Percentiles rank a stretch among this genome's conserved stretches.
Conservation (phyloP, 2,329 filamentous ascomycete genomes). For the Trichophyton verrucosum region DNA sequence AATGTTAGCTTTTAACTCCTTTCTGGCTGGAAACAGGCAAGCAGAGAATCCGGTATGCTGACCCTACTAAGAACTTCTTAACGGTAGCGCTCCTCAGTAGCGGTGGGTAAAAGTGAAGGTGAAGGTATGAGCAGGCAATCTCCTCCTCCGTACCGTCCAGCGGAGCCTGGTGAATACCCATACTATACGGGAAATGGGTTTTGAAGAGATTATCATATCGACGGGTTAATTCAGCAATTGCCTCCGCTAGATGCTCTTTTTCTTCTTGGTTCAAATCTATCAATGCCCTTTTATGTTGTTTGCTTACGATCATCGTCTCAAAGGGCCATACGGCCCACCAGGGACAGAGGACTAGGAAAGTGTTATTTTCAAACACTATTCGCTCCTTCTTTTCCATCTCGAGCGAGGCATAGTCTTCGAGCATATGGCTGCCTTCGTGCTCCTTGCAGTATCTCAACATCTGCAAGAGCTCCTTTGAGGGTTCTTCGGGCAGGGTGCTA, state of each 20-base stretch:
- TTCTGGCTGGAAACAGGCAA: neutral
- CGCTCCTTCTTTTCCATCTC: conserved; percentile 74
- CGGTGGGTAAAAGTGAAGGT: conserved; percentile 96
- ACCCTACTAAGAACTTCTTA: conserved; percentile 86
- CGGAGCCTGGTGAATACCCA: conserved; percentile 91
- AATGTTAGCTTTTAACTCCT: conserved; percentile 6
- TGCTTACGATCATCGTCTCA: conserved; percentile 80
- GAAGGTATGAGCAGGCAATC: conserved; percentile 76
- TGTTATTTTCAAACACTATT: conserved; percentile 74
- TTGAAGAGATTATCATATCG: conserved; percentile 96
- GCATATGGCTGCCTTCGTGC: conserved; percentile 60
- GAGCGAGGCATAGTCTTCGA: conserved; percentile 75
- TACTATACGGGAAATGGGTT: conserved; percentile 93
- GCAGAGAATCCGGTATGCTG: conserved; percentile 15
- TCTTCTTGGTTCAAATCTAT: conserved; percentile 67
- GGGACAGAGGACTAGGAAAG: conserved; percentile 77
- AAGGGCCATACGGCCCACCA: conserved; percentile 99
- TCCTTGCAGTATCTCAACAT: conserved; percentile 65
- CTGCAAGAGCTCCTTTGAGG: conserved; percentile 62
- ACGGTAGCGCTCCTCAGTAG: conserved; percentile 85
- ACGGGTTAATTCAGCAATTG: conserved; percentile 74
- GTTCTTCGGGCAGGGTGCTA: conserved; percentile 81
- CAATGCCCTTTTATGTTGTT: conserved; percentile 69
- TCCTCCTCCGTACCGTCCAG: conserved; percentile 71
- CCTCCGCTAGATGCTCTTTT: conserved; percentile 62